Base-by-base conservation (phyloP, 495 filamentous ascomycete species). In the Aspergillus nidulans region DNA sequence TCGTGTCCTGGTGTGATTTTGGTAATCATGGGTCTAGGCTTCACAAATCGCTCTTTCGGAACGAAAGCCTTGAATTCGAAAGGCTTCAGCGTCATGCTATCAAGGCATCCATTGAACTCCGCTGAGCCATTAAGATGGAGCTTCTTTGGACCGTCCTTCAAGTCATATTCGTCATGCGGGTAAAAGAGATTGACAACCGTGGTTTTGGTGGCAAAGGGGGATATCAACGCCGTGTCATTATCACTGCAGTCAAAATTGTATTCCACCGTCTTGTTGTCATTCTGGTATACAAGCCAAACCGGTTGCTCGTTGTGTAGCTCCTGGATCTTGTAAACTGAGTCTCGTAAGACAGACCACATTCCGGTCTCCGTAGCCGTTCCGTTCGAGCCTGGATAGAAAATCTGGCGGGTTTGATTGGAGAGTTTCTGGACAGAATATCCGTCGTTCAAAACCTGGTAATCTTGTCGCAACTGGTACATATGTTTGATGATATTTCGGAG, bases 241-340 rank as follows among this genome's bases (percentile, higher is more conserved):
- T 80, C 68, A 47, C 50, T 69, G 65, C 86, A 88, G 53, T 87
- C 74, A 52, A 87, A 88, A 1, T 69, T 67, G 63, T 85, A 89
- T 1, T 70, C 76, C n/a, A 75, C 76, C 1, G 74, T 75, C 8
- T 67, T 64, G 60, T 84, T 80, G 36, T 76, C 74, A 60, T 90
- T 90, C 28, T 81, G 77, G 60, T 86, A 89, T 1, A 90, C 69
- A 12, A 89, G 64, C 86, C 86, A 89, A 4, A 88, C 74, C 0
- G 77, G 71, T 49, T 81, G 75, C 26, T 85, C 83, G 6, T 76
- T 74, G 10, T 70, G 67, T 12, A 83, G 68, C 50, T 84, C 72
- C 61, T 89, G 85, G 10, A 80, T 59, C 18, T 59, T 69, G 1
- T 69, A 66, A 44, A 77, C 79, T 19, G 70, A 64, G 15, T 75